A percentile compares a stretch with the other conserved stretches of the same genome.
phyloP scores from a whole-genome alignment of 2,329 filamentous ascomycete genomes.

The Polychaeton citri region DNA sequence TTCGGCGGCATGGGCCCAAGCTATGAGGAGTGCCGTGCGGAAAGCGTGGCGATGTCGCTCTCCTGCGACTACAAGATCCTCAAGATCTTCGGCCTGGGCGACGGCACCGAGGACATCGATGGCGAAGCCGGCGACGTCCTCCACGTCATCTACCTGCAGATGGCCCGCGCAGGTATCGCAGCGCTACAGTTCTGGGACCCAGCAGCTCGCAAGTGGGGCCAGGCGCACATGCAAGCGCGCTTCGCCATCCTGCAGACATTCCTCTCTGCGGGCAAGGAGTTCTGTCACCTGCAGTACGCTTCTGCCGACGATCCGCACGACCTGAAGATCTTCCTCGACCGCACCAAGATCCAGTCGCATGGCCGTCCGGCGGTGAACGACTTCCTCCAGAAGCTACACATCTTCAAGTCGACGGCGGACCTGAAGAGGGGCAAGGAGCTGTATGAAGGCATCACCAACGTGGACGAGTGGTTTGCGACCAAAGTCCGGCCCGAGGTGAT shows the following conservation, averaged over 20 bases:
- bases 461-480: slow-evolving; percentile 74
- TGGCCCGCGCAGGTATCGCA: slow-evolving; percentile 84
- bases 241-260: slow-evolving; percentile 80
- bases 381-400: slow-evolving; percentile 81
- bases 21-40: slow-evolving; percentile 90
- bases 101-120: slow-evolving; percentile 59
- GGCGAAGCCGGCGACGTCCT: slow-evolving; percentile 74
- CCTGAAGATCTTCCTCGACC: slow-evolving; percentile 69
- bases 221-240: slow-evolving; percentile 74
- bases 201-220: slow-evolving; percentile 80
- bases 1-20: slow-evolving; percentile 78
- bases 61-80: slow-evolving; percentile 80
- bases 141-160: slow-evolving; percentile 76
- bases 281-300: slow-evolving; percentile 69
- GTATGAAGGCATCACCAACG: slow-evolving; percentile 72
- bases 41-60: slow-evolving; percentile 85
- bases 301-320: slow-evolving; percentile 50
- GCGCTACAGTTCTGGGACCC: slow-evolving; percentile 93
- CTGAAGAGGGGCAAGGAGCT: slow-evolving; percentile 62
- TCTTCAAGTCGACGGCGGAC: slow-evolving; percentile 86
- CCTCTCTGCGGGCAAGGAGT: slow-evolving; percentile 72
- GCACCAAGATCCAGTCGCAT: slow-evolving; percentile 70
- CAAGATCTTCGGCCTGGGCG: slow-evolving; percentile 81
- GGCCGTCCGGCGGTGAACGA: slow-evolving; percentile 73
- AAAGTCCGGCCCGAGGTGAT: slow-evolving; percentile 66